Evolutionary conservation across 192 early-diverging fungal species (phyloP).

Genomic region (Podila minutissima): DNA sequence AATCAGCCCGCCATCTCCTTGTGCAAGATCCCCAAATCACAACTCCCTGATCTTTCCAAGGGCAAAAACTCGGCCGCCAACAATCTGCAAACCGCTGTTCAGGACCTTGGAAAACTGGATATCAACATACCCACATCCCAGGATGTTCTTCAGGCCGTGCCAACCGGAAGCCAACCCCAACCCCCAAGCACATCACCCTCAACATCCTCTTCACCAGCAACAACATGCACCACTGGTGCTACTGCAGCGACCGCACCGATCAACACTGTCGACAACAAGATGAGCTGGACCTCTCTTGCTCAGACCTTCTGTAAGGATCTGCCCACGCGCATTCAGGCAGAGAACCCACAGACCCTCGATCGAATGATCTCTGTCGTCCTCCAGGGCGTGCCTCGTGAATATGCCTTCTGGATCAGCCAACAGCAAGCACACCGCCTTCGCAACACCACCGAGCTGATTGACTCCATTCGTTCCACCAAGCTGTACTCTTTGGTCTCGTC

Average conservation of each 20-base stretch:
- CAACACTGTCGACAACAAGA: constrained; percentile 34
- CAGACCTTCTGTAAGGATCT: constrained; percentile 66
- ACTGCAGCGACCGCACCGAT: background rate
- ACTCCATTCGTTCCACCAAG: constrained; percentile 49
- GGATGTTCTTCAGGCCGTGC: constrained; percentile 1
- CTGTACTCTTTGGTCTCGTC: constrained; percentile 55
- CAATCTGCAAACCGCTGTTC: constrained; percentile 3
- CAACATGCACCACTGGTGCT: constrained; percentile 13
- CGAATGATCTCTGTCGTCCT: constrained; percentile 57
- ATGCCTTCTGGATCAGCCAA: constrained; percentile 53
- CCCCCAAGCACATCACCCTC: background rate
- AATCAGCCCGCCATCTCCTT: constrained; percentile 43
- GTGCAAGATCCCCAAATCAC: constrained; percentile 45
- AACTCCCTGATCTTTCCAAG: background rate
- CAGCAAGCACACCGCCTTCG: constrained; percentile 47
- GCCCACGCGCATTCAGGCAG: constrained; percentile 58
- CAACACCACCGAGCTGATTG: constrained; percentile 47
- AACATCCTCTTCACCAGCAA: background rate
- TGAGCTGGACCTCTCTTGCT: constrained; percentile 62
- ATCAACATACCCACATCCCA: constrained; percentile 5
- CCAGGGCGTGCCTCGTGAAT: constrained; percentile 56
- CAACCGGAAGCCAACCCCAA: background rate
- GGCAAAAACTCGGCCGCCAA: background rate
- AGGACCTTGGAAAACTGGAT: constrained; percentile 19
- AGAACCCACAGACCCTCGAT: constrained; percentile 62